Evolutionary conservation across 139 green algal species (phyloP), one percentile per base, ranked within the genome.

Genomic region (Klebsormidium nitens): DNA sequence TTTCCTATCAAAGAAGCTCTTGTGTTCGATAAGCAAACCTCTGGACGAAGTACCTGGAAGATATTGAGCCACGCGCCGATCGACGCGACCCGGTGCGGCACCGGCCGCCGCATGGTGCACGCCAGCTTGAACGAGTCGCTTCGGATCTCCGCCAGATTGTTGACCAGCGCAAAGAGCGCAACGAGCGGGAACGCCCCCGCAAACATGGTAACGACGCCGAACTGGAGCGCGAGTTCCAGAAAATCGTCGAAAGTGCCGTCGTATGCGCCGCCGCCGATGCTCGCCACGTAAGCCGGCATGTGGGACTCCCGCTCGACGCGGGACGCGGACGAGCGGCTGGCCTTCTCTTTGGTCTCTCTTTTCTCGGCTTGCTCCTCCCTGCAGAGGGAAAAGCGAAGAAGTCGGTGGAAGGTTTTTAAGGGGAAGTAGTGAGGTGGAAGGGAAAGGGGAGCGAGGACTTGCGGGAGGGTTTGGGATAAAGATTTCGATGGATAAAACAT

Each of bases 51-150:
- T 64, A 74, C 66, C 36, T 74, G 66, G 3, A 74, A 72, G 29
- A 74, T 74, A 26, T n/a, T 73, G 34, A 74, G 66, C 71, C 71
- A 79, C 4, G 44, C 39, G n/a, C 71, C 71, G 31, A 79, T 79
- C n/a, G 47, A 71, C 5, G 35, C 40, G 2, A 73, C 71, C n/a
- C 29, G 23, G 52, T 76, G 66, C 14, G 71, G 69, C 6, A 76
- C 40, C 28, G 71, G 68, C 4, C 66, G 46, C 5, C 71, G 66
- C 36, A 61, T 14, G 36, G 56, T 70, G 38, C 17, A 5, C 19
- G 64, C 4, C 31, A 80, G 23, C 36, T 81, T 81, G 59, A 81
- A 81, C 44, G 72, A 75, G 50, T 80, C 72, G 28, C 37, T 65
- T 17, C 59, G 28, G 38, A 80, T 66, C 42, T 80, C 72, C 31